phyloP scores from a whole-genome alignment of 2,329 filamentous ascomycete genomes.

The Talaromyces sp. region DNA sequence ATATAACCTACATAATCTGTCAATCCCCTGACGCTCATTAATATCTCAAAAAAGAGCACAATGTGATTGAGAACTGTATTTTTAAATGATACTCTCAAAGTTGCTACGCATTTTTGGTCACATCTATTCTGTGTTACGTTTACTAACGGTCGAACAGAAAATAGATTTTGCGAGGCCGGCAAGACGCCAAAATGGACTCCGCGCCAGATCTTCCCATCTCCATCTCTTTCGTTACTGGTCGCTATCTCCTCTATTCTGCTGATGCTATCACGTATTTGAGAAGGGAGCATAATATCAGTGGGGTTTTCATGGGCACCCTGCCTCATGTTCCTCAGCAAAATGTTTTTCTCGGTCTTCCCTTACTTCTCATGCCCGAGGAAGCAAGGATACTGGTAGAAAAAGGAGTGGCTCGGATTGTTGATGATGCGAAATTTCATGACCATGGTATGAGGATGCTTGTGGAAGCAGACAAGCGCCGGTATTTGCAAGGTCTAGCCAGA shows the following conservation, averaged over 20 bases:
- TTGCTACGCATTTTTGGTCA: constrained; percentile 10
- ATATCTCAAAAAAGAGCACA: constrained; percentile 32
- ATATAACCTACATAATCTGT: constrained; percentile 64
- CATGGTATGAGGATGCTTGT: constrained; percentile 55
- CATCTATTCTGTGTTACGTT: neutral
- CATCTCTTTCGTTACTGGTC: constrained; percentile 72
- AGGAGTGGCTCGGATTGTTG: constrained; percentile 69
- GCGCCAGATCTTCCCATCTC: constrained; percentile 55
- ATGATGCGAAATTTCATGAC: constrained; percentile 68
- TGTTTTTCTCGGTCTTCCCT: constrained; percentile 79
- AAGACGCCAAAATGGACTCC: constrained; percentile 22
- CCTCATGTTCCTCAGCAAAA: constrained; percentile 94
- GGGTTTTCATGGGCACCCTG: constrained; percentile 77
- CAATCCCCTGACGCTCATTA: constrained; percentile 67
- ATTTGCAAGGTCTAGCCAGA: constrained; percentile 52
- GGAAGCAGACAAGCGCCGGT: constrained; percentile 54
- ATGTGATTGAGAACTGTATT: constrained; percentile 41
- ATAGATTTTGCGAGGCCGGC: neutral
- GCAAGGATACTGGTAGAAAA: constrained; percentile 73
- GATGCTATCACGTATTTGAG: constrained; percentile 72
- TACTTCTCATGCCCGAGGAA: constrained; percentile 89
- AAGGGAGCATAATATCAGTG: constrained; percentile 74
- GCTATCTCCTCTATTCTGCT: constrained; percentile 86
- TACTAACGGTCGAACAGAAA: constrained; percentile 2
- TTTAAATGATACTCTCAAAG: constrained; percentile 24